A percentile compares a stretch with the other conserved stretches of the same genome.
Conservation (phyloP, 2,329 filamentous ascomycete species). For the Pleurostoma richardsiae region DNA sequence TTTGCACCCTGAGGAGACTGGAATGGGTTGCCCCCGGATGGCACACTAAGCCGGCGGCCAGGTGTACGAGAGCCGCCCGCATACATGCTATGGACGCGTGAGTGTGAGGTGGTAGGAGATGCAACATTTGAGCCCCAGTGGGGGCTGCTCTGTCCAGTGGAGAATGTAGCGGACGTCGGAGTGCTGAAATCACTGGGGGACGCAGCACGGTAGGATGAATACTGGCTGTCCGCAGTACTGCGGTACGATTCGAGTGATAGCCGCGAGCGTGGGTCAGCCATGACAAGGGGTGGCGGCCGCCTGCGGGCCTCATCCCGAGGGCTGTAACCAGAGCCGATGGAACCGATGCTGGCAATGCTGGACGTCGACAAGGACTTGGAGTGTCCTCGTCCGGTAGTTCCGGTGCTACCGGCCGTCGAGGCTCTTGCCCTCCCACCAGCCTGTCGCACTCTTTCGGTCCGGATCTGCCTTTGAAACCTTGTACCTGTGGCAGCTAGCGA, state of each 20-base stretch:
- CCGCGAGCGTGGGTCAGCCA: constrained; percentile 67
- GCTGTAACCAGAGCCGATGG: constrained; percentile 60
- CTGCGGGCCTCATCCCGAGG: constrained; percentile 63
- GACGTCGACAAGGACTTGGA: constrained; percentile 82
- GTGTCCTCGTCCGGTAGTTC: constrained; percentile 70
- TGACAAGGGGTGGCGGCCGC: constrained; percentile 76
- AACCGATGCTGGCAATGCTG: constrained; percentile 73
- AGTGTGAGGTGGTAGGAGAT: constrained; percentile 68
- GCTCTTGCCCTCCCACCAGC: constrained; percentile 69
- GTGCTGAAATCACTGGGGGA: constrained; percentile 75
- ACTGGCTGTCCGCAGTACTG: constrained; percentile 58
- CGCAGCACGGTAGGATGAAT: constrained; percentile 55
- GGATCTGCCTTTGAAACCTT: constrained; percentile 85
- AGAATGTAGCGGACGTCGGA: constrained; percentile 78
- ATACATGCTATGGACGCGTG: constrained; percentile 70
- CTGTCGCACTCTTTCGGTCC: constrained; percentile 77
- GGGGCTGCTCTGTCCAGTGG: constrained; percentile 71
- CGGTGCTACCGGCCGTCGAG: constrained; percentile 69
- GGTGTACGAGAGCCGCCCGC: constrained; percentile 57
- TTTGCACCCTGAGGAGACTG: constrained; percentile 54
- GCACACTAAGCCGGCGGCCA: constrained; percentile 75
- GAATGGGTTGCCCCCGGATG: constrained; percentile 70
- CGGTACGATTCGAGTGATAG: constrained; percentile 65
- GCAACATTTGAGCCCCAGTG: constrained; percentile 63
- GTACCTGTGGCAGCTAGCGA: constrained; percentile 91